Evolutionary conservation across 116 monocot genomes (phyloP), one percentile per base, ranked within the genome.

Genomic region (Iris pallida): DNA sequence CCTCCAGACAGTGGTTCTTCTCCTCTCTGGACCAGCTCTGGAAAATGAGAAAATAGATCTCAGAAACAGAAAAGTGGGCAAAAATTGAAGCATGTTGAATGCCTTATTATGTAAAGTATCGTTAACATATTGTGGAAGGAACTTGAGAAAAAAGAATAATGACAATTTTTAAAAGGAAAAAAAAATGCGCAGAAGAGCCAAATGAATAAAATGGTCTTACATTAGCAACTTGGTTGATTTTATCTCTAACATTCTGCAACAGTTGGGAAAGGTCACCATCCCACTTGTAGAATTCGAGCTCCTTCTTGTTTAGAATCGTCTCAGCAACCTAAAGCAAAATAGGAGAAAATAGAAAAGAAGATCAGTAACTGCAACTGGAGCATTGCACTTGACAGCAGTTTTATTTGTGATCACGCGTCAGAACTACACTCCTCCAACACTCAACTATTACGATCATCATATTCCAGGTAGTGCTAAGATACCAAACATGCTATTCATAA

Each of bases 211-310:
- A 30, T 30, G 45, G 49, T 49, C 85, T 74, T 74, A 89, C 89
- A 65, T 57, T 73, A 71, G 88, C 84, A 75, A 89, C 80, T 70
- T 58, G n/a, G 55, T 89, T 85, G 55, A 89, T 72, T 54, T 89
- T 89, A 16, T 82, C 78, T 59, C 83, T 73, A 55, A 89, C 86
- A 78, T 85, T 86, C 76, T 89, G 86, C 80, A 89, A 66, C 48
- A 90, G 64, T 57, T 88, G 75, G 11, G 83, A 76, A 65, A 98
- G 87, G 44, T 90, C 86, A 7, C 93, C 90, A 52, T 90, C 93
- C 97, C 97, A 98, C 71, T 98, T 85, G 88, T 98, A 98, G 72
- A 98, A 98, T 65, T 92, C 93, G 66, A 98, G 83, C 72, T 88
- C 93, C 71, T 82, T 86, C 51, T 76, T 78, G 59, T 95, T 72